These are phyloP conservation scores for Cordyceps farinosa DNA, from an alignment of 2,329 filamentous ascomycete species.

Conservation along the genomic window DNA sequence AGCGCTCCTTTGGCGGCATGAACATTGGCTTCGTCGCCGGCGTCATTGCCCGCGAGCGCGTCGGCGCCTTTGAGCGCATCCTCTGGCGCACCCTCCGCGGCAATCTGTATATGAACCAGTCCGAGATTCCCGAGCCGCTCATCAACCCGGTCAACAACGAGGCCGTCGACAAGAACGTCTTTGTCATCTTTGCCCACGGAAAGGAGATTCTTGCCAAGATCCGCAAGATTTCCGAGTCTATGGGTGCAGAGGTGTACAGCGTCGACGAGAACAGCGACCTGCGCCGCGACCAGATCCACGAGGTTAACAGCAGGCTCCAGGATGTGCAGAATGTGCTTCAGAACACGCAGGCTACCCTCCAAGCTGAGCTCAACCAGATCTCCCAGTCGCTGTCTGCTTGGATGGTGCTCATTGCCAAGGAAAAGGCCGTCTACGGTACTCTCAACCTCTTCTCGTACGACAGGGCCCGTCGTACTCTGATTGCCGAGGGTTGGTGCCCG, in stretches of 20 bases:
- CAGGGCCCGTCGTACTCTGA: slow-evolving; percentile 88
- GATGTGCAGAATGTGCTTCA: slow-evolving; percentile 89
- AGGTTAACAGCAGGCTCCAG: slow-evolving; percentile 89
- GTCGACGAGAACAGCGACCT: slow-evolving; percentile 98
- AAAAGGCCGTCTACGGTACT: slow-evolving; percentile 95
- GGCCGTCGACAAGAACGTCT: slow-evolving; percentile 92
- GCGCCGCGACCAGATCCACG: slow-evolving; percentile 90
- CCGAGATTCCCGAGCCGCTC: slow-evolving; percentile 91
- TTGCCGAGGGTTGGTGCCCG: slow-evolving; percentile 96
- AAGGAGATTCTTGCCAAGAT: slow-evolving; percentile 99
- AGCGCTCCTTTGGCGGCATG: slow-evolving; percentile 91
- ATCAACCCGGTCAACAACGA: slow-evolving; percentile 92
- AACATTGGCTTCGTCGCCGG: slow-evolving; percentile 98
- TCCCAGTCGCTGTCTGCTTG: slow-evolving; percentile 88
- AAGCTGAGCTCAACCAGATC: slow-evolving; percentile 91
- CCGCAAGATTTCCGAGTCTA: slow-evolving; percentile 95
- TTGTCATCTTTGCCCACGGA: slow-evolving; percentile 98
- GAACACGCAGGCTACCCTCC: slow-evolving; percentile 92
- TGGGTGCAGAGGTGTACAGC: slow-evolving; percentile 91
- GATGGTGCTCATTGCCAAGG: slow-evolving; percentile 97
- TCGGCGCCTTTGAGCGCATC: slow-evolving; percentile 94
- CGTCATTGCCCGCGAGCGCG: slow-evolving; percentile 88
- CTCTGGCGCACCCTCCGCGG: slow-evolving; percentile 95
- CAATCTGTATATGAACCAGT: slow-evolving; percentile 99
- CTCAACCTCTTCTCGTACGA: slow-evolving; percentile 97